A percentile compares a stretch with the other conserved stretches of the same genome.
These are phyloP conservation scores for Dimargaris cristalligena DNA, from an alignment of 192 early-diverging fungal genomes.

Conservation along the genomic window DNA sequence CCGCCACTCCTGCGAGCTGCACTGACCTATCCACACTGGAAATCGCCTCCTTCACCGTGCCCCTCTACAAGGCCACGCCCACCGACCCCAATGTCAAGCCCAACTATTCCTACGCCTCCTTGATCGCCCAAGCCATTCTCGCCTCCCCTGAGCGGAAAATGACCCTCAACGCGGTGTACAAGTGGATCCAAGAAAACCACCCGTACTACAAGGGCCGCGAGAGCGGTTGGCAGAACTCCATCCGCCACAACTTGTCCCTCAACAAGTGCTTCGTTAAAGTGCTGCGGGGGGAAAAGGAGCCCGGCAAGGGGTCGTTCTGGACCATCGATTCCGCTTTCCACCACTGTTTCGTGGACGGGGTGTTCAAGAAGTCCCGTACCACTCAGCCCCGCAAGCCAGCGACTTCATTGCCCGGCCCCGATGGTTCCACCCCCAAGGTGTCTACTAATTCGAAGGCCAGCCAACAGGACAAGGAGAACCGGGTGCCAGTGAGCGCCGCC, in stretches of 20 bases:
- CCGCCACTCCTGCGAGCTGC: not conserved
- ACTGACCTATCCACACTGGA: not conserved
- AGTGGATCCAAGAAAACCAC: constrained; percentile 43
- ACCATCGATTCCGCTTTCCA: constrained; percentile 62
- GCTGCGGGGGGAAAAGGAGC: constrained; percentile 54
- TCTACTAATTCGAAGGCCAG: not conserved
- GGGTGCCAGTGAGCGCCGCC: too few species aligned
- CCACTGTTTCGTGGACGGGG: constrained; percentile 48
- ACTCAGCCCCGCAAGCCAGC: not conserved
- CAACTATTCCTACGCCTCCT: constrained; percentile 44
- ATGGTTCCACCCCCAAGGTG: not conserved
- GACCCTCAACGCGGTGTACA: constrained; percentile 54
- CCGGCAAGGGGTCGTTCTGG: constrained; percentile 95
- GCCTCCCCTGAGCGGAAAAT: constrained; percentile 31
- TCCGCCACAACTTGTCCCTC: constrained; percentile 68
- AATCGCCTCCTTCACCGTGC: not conserved
- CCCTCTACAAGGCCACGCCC: constrained; percentile 1
- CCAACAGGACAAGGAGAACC: not conserved
- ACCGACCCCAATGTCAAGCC: constrained; percentile 27
- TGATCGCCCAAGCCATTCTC: constrained; percentile 53
- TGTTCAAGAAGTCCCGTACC: constrained; percentile 41
- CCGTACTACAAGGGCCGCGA: constrained; percentile 45
- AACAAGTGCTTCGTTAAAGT: constrained; percentile 70
- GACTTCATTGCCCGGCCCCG: not conserved
- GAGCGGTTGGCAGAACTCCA: constrained; percentile 51